phyloP scores from a whole-genome alignment of 768 basidiomycete species.

The Suillus subalutaceus region DNA sequence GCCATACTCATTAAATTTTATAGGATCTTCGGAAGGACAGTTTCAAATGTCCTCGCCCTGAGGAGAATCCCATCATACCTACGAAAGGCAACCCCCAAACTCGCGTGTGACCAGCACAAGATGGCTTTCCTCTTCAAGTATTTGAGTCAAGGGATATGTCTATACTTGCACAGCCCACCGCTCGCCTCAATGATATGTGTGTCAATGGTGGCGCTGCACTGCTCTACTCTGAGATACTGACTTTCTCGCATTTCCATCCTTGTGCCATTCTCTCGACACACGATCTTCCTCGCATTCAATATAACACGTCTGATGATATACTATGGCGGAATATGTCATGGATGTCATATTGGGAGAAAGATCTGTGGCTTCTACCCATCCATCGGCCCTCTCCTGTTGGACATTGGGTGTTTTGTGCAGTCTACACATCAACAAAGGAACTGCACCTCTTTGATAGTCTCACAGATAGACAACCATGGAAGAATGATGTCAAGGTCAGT shows the following conservation, averaged over 20 bases:
- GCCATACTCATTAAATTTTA: background rate
- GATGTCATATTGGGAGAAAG: conserved; percentile 33
- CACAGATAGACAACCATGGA: conserved; percentile 9
- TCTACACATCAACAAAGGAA: background rate
- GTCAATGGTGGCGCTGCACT: conserved; percentile 16
- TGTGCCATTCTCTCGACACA: conserved; percentile 17
- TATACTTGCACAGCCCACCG: conserved; percentile 9
- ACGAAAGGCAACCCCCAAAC: background rate
- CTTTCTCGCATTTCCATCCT: background rate
- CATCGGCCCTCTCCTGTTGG: conserved; percentile 23
- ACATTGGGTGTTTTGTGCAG: conserved; percentile 38
- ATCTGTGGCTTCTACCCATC: conserved; percentile 40
- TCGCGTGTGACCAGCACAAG: background rate
- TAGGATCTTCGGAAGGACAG: conserved; percentile 4
- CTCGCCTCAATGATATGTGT: conserved; percentile 16
- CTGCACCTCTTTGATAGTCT: conserved; percentile 19
- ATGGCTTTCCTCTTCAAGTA: background rate
- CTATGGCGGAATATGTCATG: conserved; percentile 25
- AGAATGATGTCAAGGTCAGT: conserved; percentile 2
- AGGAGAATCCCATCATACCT: background rate
- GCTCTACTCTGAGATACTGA: conserved; percentile 8
- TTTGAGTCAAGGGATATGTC: conserved; percentile 14
- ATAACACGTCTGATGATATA: conserved; percentile 9
- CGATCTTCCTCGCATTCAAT: conserved; percentile 6
- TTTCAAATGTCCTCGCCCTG: background rate